These are phyloP conservation scores for Anthracocystis setariae DNA, from an alignment of 1,284 basidiomycete species.

Conservation along the genomic window DNA sequence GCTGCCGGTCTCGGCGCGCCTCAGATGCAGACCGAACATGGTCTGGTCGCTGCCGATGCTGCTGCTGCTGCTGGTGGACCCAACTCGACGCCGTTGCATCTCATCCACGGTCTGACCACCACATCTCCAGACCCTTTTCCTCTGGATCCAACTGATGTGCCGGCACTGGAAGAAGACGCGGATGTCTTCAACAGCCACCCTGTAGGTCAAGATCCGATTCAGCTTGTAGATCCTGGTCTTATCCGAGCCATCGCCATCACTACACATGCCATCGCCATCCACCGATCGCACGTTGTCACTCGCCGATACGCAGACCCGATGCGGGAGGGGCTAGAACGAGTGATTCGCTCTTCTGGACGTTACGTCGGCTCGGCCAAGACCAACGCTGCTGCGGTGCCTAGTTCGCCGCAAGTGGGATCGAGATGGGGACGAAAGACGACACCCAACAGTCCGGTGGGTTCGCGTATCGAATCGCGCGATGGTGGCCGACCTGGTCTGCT, in stretches of 20 bases:
- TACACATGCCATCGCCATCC: conserved; percentile 57
- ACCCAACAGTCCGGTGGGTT: conserved; percentile 40
- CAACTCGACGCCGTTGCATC: conserved; percentile 64
- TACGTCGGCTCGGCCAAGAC: conserved; percentile 10
- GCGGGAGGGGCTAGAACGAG: conserved; percentile 55
- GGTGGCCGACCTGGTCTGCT: conserved; percentile 17
- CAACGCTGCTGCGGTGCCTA: background rate
- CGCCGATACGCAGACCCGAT: conserved; percentile 64
- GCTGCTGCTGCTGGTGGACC: conserved; percentile 53
- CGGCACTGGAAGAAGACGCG: conserved; percentile 45
- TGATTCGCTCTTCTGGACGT: conserved; percentile 47
- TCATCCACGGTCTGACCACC: conserved; percentile 64
- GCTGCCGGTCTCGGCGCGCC: conserved; percentile 52
- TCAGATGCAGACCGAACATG: conserved; percentile 40
- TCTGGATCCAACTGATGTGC: conserved; percentile 61
- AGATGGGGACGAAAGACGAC: conserved; percentile 47
- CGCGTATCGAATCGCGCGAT: conserved; percentile 14
- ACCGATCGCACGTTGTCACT: conserved; percentile 62
- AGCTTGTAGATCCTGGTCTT: conserved; percentile 57
- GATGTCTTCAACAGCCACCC: conserved; percentile 34
- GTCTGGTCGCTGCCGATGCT: conserved; percentile 32
- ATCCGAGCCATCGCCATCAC: conserved; percentile 65
- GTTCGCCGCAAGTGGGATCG: conserved; percentile 29
- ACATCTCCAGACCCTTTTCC: conserved; percentile 60
- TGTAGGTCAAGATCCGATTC: conserved; percentile 19